Evolutionary conservation across 306 rosid species (phyloP), one percentile per base, ranked within the genome.

Genomic region (Carpinus fangiana): DNA sequence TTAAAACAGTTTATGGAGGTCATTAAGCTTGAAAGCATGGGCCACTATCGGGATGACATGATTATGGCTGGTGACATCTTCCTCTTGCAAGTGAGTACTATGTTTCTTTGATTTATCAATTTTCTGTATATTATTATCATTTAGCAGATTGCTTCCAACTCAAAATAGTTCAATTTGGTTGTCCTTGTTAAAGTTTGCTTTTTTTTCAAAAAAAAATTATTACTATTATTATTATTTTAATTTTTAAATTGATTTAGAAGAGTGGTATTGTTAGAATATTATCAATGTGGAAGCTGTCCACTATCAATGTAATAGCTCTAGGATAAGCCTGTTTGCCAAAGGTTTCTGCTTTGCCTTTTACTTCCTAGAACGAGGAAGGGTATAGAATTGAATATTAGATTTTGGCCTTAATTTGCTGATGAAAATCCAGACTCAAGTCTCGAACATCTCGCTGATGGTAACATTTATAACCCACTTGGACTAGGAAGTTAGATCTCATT

Each of bases 21-120:
- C 75, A 90, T 95, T 21, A 95, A 93, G 92, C 89, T 93, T 70
- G 99, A 95, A 81, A 93, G 89, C 84, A 86, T 95, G 96, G 91
- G 98, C 60, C 94, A 91, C 76, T 95, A 93, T 81, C 88, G 94
- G 52, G 99, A 95, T 2, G 99, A 91, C 73, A 93, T 93, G 94
- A 86, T 92, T 47, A 86, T 93, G 83, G 92, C 99, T 50, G 90
- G 89, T 41, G 99, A 95, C 82, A 80, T 95, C 76, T 95, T 95
- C 88, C 98, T 95, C 67, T 87, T 95, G 89, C 99, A 95, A 92
- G 99, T 93, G 84, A 89, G 98, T 81, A 5, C 12, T 70, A 5
- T 69, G 54, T 46, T 74, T 68, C 13, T 16, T 34, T 57, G 16
- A 71, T 65, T 59, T 79, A 45, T 48, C 57, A 45, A 48, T 67